phyloP scores from a whole-genome alignment of 768 basidiomycete genomes.

The Suillus hirtellus region DNA sequence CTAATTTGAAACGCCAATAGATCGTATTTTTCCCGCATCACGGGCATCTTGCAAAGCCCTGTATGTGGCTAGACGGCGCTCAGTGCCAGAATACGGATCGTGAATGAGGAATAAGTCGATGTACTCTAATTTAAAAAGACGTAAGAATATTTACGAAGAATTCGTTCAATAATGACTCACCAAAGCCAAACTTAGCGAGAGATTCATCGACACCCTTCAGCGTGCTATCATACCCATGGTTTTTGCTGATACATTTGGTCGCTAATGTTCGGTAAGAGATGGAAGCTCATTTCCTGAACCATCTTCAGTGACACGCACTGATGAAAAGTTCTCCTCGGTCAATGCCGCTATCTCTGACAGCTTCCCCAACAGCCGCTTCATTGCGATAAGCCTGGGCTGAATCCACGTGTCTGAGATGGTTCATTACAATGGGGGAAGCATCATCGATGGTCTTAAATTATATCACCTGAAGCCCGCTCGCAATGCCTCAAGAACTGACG shows the following conservation, averaged over 20 bases:
- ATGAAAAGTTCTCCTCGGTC: constrained; percentile 65
- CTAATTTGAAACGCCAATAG: constrained; percentile 87
- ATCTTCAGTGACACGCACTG: constrained; percentile 45
- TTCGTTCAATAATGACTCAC: constrained; percentile 38
- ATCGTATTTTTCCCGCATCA: constrained; percentile 62
- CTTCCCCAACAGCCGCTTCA: constrained; percentile 61
- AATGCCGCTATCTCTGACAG: constrained; percentile 56
- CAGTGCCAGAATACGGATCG: constrained; percentile 63
- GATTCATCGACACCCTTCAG: constrained; percentile 60
- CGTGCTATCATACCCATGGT: constrained; percentile 65
- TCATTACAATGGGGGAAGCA: neutral
- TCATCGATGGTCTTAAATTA: constrained; percentile 1
- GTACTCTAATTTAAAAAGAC: constrained; percentile 42
- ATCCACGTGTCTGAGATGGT: constrained; percentile 62
- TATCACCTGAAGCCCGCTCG: constrained; percentile 62
- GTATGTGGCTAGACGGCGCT: constrained; percentile 69
- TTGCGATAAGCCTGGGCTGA: constrained; percentile 71
- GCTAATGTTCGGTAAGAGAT: constrained; percentile 40
- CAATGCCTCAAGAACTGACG: constrained; percentile 62
- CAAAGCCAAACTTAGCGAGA: constrained; percentile 56
- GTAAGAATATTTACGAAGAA: neutral
- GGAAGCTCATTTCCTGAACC: neutral
- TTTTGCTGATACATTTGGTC: constrained; percentile 59
- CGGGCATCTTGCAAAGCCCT: constrained; percentile 66
- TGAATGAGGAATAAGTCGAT: constrained; percentile 82